These are phyloP conservation scores for Blumeria hordei DNA, from an alignment of 2,329 filamentous ascomycete genomes.

Conservation along the genomic window DNA sequence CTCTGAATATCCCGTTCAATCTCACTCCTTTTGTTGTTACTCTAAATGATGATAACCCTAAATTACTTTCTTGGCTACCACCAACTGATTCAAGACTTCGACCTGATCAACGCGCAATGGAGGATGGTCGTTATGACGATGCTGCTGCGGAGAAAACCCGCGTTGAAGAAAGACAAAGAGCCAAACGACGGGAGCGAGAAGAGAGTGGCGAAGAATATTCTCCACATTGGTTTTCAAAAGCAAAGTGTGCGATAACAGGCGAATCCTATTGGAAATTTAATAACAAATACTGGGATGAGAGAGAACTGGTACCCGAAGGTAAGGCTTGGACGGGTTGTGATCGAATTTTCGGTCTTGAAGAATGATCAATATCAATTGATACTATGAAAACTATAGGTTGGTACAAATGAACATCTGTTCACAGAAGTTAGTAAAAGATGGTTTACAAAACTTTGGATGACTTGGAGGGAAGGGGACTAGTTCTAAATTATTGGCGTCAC, in stretches of 20 bases:
- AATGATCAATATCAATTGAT: too few species aligned
- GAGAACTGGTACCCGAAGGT: slow-evolving; percentile 17
- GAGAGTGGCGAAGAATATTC: slow-evolving; percentile 54
- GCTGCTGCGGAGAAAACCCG: slow-evolving; percentile 86
- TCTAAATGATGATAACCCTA: slow-evolving; percentile 76
- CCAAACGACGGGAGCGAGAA: slow-evolving; percentile 49
- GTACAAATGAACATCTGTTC: too few species aligned
- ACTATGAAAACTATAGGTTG: too few species aligned
- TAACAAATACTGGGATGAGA: slow-evolving; percentile 64
- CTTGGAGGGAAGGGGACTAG: too few species aligned
- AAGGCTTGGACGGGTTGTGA: slow-evolving; percentile 15
- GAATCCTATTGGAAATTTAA: slow-evolving; percentile 81
- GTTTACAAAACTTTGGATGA: too few species aligned
- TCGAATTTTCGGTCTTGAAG: slow-evolving; percentile 14
- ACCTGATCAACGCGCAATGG: slow-evolving; percentile 93
- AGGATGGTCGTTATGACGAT: slow-evolving; percentile 89
- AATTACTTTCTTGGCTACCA: slow-evolving; percentile 51
- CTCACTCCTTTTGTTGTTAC: slow-evolving; percentile 88
- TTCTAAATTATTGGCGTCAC: too few species aligned
- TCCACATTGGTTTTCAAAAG: slow-evolving; percentile 66
- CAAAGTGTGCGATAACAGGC: slow-evolving; percentile 52
- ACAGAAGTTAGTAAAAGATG: too few species aligned
- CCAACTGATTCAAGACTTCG: slow-evolving; percentile 85
- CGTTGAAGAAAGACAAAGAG: slow-evolving; percentile 75
- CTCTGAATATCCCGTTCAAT: slow-evolving; percentile 80